Evolutionary conservation across 495 filamentous ascomycete genomes (phyloP).

Genomic region (Aspergillus panamensis): DNA sequence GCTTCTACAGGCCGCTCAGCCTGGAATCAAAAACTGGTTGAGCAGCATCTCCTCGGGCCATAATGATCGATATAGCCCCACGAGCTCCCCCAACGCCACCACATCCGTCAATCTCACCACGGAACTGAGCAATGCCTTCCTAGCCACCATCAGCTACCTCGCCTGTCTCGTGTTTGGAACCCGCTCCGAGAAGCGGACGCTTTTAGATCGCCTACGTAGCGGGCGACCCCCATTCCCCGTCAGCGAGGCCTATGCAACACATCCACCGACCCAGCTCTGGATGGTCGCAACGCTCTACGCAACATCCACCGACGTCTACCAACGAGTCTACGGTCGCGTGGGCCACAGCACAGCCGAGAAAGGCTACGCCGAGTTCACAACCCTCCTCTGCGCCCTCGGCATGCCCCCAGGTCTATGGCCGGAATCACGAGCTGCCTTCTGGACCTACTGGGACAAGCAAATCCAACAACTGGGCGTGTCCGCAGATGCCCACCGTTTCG

Average conservation of each 20-base stretch:
- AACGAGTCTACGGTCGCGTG: slow-evolving; percentile 40
- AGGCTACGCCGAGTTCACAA: slow-evolving; percentile 35
- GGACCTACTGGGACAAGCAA: slow-evolving; percentile 42
- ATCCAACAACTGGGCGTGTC: slow-evolving; percentile 32
- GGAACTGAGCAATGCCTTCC: slow-evolving; percentile 34
- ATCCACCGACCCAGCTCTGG: slow-evolving; percentile 34
- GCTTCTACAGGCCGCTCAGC: slow-evolving; percentile 40
- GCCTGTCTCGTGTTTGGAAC: slow-evolving; percentile 41
- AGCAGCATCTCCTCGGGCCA: slow-evolving; percentile 15
- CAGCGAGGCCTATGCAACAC: slow-evolving; percentile 23
- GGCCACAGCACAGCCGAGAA: slow-evolving; percentile 37
- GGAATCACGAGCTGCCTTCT: slow-evolving; percentile 33
- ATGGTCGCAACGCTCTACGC: slow-evolving; percentile 41
- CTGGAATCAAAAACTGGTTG: slow-evolving; percentile 25
- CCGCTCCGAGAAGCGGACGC: slow-evolving; percentile 29
- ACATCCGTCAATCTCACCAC: slow-evolving; percentile 28
- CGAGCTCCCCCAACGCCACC: slow-evolving; percentile 2
- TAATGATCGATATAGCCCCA: background rate
- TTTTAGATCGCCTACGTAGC: slow-evolving; percentile 28
- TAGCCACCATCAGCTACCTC: slow-evolving; percentile 38
- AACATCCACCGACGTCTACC: slow-evolving; percentile 43
- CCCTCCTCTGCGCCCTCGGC: slow-evolving; percentile 31
- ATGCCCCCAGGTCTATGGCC: slow-evolving; percentile 35
- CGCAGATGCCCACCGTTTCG: slow-evolving; percentile 33
- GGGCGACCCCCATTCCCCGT: slow-evolving; percentile 27